A percentile compares a stretch with the other conserved stretches of the same genome.
Evolutionary conservation across 1,139 yeast species (phyloP).

Genomic region (Saccharomycopsis hybrid): DNA sequence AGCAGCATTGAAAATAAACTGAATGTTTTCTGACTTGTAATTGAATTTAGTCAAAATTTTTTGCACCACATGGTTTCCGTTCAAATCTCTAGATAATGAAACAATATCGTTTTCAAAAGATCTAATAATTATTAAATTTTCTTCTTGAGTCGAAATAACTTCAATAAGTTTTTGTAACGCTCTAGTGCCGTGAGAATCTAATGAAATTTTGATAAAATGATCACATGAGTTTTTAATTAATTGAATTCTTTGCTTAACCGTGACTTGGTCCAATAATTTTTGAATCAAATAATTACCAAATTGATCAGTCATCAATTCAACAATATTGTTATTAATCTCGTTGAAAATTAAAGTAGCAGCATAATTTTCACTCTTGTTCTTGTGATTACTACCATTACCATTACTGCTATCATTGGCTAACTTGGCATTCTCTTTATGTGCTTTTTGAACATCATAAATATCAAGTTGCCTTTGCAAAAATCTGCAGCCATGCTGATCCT

Average conservation of each 20-base stretch:
- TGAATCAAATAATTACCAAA: slow-evolving; percentile 96
- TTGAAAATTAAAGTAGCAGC: slow-evolving; percentile 63
- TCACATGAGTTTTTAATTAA: slow-evolving; percentile 56
- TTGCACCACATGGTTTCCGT: slow-evolving; percentile 95
- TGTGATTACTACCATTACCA: background rate
- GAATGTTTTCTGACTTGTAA: slow-evolving; percentile 52
- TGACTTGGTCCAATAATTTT: slow-evolving; percentile 73
- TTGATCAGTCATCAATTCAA: slow-evolving; percentile 91
- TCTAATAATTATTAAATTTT: slow-evolving; percentile 43
- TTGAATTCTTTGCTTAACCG: slow-evolving; percentile 60
- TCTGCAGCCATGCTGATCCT: slow-evolving; percentile 95
- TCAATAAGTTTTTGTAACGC: slow-evolving; percentile 86
- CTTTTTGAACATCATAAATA: slow-evolving; percentile 14
- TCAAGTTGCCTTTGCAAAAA: slow-evolving; percentile 84
- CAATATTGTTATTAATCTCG: slow-evolving; percentile 64
- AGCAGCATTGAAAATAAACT: slow-evolving; percentile 86
- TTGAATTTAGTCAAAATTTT: slow-evolving; percentile 73
- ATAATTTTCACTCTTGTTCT: slow-evolving; percentile 8
- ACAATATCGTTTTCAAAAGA: slow-evolving; percentile 74
- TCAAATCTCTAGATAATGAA: slow-evolving; percentile 75
- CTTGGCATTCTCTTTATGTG: slow-evolving; percentile 9
- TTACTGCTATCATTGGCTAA: background rate
- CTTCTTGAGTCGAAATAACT: slow-evolving; percentile 54
- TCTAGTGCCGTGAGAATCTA: slow-evolving; percentile 92
- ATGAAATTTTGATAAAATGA: slow-evolving; percentile 63